Evolutionary conservation across 202 grass and related monocot genomes (phyloP).

Genomic region (Setaria italica): DNA sequence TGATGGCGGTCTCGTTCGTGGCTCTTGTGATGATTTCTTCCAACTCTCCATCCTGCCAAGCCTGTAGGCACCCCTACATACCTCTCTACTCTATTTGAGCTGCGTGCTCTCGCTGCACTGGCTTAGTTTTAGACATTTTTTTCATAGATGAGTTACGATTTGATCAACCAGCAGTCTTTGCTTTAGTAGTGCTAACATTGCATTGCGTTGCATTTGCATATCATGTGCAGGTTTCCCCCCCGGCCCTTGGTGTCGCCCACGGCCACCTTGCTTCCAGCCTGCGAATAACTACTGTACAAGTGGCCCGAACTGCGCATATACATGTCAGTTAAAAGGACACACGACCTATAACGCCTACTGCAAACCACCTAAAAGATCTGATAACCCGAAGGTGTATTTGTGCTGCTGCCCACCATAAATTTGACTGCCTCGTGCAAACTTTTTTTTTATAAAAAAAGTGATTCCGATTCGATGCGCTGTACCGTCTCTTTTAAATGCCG

Average conservation of each 20-base stretch:
- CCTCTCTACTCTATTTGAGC: neutral
- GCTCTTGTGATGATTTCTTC: neutral
- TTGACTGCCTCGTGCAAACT: neutral
- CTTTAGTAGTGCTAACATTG: neutral
- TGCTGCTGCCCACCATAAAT: conserved; percentile 7
- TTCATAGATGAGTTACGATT: neutral
- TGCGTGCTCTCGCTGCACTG: neutral
- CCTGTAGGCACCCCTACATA: neutral
- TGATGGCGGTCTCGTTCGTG: neutral
- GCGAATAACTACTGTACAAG: neutral
- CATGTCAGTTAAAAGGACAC: neutral
- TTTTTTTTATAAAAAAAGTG: too few species aligned
- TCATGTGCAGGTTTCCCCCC: neutral
- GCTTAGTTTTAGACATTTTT: neutral
- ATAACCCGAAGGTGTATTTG: neutral
- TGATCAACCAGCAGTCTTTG: neutral
- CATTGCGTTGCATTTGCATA: neutral
- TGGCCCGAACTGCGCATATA: neutral
- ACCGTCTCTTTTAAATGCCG: too few species aligned
- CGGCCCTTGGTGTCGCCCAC: neutral
- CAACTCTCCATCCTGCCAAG: neutral
- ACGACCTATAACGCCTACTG: neutral
- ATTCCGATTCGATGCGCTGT: too few species aligned
- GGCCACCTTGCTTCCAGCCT: neutral
- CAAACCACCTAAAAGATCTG: neutral